Base-by-base conservation (phyloP, 495 filamentous ascomycete species). In the Tuber calosporum region DNA sequence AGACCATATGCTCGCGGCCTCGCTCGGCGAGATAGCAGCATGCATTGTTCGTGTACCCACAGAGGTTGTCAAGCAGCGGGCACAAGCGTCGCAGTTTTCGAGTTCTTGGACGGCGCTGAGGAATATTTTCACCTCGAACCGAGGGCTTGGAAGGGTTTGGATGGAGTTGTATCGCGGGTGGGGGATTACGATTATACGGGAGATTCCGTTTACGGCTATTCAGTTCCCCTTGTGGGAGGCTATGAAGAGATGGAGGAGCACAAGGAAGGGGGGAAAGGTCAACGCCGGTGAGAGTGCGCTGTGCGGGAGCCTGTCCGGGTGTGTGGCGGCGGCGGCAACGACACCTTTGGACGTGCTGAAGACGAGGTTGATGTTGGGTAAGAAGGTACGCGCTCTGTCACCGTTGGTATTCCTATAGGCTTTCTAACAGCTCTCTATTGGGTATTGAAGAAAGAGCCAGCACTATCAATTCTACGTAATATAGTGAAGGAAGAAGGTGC, bases 211-310 rank as follows among this genome's bases (percentile, higher is more conserved):
- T 77, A 98, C 95, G 8, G 88, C 97, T 17, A 88, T 99, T 45
- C 95, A 99, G 82, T 99, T 99, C 79, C 96, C 95, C 26, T 86
- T 99, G 79, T 99, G 95, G 95, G 95, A 99, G 83, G 89, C 87
- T 3, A 87, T 98, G 84, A 99, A 98, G 86, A 83, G 84, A 40
- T 82, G 81, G 71, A 76, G 75, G 19, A 72, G 68, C 48, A 38
- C 66, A 37, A 73, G 69, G 34, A 74, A 70, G 67, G 62, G 75
- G 67, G 62, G 80, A 75, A 83, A 88, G 58, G 86, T 94, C 1
- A 86, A 88, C 26, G 93, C 90, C 1, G 84, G 87, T 22, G 94
- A 96, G 84, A 94, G 91, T 73, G 96, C 90, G 9, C 81, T 97
- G 66, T 95, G 96, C 82, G 95, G 95, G 11, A 92, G 90, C 76